phyloP scores from a whole-genome alignment of 2,329 filamentous ascomycete genomes.

The Colletotrichum agaves region DNA sequence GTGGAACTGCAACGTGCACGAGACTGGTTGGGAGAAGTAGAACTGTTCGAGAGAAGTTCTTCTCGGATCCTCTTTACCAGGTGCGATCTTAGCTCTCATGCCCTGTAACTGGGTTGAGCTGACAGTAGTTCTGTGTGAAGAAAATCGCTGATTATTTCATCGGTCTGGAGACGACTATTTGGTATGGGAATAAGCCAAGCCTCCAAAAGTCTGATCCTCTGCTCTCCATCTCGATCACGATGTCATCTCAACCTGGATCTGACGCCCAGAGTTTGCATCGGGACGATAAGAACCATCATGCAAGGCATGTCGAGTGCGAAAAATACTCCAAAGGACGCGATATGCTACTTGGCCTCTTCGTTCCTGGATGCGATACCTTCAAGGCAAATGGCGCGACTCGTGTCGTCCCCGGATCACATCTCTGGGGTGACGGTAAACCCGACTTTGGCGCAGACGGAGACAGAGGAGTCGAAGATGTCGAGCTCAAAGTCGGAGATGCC shows the following conservation, averaged over 20 bases:
- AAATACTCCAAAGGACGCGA: constrained; percentile 46
- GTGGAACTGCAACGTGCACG: constrained; percentile 49
- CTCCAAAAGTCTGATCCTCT: constrained; percentile 48
- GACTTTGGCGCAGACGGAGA: constrained; percentile 47
- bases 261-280: constrained; percentile 48
- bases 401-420: constrained; percentile 50
- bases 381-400: constrained; percentile 50
- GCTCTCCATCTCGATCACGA: constrained; percentile 50
- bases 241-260: constrained; percentile 48
- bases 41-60: constrained; percentile 50
- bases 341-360: constrained; percentile 48
- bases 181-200: constrained; percentile 44
- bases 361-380: constrained; percentile 48
- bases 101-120: no score
- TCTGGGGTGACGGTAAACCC: constrained; percentile 51
- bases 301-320: constrained; percentile 42
- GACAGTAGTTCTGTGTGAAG: constrained; percentile 21
- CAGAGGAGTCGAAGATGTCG: constrained; percentile 41
- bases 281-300: constrained; percentile 53
- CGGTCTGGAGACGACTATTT: constrained; percentile 47
- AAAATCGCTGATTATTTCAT: constrained; percentile 47
- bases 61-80: constrained; percentile 46
- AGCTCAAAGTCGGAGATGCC: constrained; percentile 49
- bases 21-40: constrained; percentile 47
- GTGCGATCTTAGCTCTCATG: constrained; percentile 3